phyloP scores from a whole-genome alignment of 805 yeast species.

The Cyberlindnera veronae region DNA sequence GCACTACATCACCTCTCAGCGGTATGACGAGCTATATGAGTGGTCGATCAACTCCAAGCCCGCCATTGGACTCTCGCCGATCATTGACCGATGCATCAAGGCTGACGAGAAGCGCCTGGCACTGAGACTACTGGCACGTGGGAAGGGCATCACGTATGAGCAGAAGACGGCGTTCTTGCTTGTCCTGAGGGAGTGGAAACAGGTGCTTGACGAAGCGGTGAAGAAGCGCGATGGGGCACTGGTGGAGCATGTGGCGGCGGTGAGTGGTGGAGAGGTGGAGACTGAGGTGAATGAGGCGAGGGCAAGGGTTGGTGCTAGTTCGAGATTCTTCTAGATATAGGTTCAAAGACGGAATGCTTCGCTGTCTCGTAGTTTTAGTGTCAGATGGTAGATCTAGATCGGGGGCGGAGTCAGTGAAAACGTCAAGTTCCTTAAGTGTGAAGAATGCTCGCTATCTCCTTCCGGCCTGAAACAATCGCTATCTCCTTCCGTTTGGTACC shows the following conservation, averaged over 20 bases:
- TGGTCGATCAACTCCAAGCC: slow-evolving; percentile 52
- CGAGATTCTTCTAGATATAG: slow-evolving; percentile 17
- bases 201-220: slow-evolving; percentile 22
- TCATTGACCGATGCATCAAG: slow-evolving; percentile 29
- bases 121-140: slow-evolving; percentile 14
- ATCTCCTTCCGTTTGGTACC: too few relatives aligned
- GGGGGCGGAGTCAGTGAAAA: too few relatives aligned
- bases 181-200: slow-evolving; percentile 19
- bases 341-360: too few relatives aligned
- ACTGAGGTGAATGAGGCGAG: slow-evolving; percentile 11
- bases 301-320: slow-evolving; percentile 11
- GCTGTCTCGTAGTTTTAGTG: too few relatives aligned
- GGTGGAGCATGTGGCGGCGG: slow-evolving; percentile 10
- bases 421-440: too few relatives aligned
- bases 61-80: slow-evolving; percentile 68
- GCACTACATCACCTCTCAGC: slow-evolving; percentile 40
- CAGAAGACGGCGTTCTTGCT: slow-evolving; percentile 16
- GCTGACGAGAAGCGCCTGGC: slow-evolving; percentile 19
- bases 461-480: too few relatives aligned
- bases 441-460: too few relatives aligned
- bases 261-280: slow-evolving; percentile 5
- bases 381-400: too few relatives aligned
- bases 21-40: slow-evolving; percentile 54
- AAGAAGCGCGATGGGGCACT: slow-evolving; percentile 16
- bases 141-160: slow-evolving; percentile 18